These are phyloP conservation scores for Pulveroboletus sp. DNA, from an alignment of 768 basidiomycete genomes.

Conservation along the genomic window DNA sequence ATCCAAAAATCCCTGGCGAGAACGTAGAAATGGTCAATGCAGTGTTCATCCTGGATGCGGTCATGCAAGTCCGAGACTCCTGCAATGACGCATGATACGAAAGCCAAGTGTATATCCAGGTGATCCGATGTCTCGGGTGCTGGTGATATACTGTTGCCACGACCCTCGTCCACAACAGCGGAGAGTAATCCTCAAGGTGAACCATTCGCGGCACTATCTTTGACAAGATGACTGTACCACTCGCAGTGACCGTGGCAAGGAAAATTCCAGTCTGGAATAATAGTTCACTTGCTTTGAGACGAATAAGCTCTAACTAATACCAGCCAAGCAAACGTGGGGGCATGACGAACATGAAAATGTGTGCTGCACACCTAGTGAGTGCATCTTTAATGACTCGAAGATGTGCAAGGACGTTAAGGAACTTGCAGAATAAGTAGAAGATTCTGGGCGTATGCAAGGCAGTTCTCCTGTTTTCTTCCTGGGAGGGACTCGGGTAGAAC, in stretches of 20 bases:
- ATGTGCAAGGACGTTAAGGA: background rate
- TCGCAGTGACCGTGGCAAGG: slow-evolving; percentile 17
- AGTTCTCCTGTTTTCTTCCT: slow-evolving; percentile 20
- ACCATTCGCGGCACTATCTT: slow-evolving; percentile 23
- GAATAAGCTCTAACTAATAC: slow-evolving; percentile 20
- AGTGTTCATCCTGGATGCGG: slow-evolving; percentile 5
- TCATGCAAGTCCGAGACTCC: slow-evolving; percentile 13
- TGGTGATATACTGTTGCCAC: background rate
- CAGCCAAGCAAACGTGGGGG: slow-evolving; percentile 13
- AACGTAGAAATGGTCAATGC: no score
- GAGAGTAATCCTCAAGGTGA: slow-evolving; percentile 19
- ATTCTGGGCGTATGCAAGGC: slow-evolving; percentile 1
- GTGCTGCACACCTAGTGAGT: slow-evolving; percentile 27
- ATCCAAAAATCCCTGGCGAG: no score
- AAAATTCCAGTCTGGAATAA: slow-evolving; percentile 26
- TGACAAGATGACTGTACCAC: slow-evolving; percentile 17
- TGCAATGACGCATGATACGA: slow-evolving; percentile 18
- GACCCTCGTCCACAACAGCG: background rate
- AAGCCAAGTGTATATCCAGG: slow-evolving; percentile 28
- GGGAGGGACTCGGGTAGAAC: slow-evolving; percentile 33
- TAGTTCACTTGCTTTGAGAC: background rate
- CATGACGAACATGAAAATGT: slow-evolving; percentile 25
- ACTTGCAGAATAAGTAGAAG: background rate
- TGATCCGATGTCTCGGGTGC: slow-evolving; percentile 20
- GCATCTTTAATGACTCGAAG: slow-evolving; percentile 24